Conservation (phyloP, 768 basidiomycete genomes). For the Suillus weaverae region DNA sequence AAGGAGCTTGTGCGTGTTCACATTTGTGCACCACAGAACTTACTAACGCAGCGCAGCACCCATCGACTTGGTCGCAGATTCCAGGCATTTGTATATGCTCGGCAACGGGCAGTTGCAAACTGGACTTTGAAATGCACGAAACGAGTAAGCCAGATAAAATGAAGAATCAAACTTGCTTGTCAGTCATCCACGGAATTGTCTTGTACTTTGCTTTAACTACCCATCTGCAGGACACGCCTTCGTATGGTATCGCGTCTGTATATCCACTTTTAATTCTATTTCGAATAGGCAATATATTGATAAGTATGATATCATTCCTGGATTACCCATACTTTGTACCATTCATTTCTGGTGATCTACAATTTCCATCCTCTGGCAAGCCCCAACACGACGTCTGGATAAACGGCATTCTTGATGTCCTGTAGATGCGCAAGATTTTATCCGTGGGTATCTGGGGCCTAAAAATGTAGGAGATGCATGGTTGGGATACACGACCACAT, state of each 20-base stretch:
- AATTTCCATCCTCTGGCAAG: slow-evolving; percentile 69
- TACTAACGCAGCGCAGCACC: neutral
- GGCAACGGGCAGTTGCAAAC: neutral
- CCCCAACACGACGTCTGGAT: slow-evolving; percentile 63
- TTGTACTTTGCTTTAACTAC: neutral
- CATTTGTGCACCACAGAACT: neutral
- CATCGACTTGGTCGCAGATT: slow-evolving; percentile 1
- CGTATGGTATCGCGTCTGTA: neutral
- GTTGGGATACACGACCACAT: slow-evolving; percentile 55
- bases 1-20: neutral
- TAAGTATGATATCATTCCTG: neutral
- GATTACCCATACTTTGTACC: neutral
- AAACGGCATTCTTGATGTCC: slow-evolving; percentile 44
- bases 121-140: slow-evolving; percentile 3
- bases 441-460: slow-evolving; percentile 46
- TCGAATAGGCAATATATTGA: neutral
- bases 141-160: slow-evolving; percentile 1
- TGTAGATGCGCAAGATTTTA: slow-evolving; percentile 42
- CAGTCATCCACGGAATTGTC: neutral
- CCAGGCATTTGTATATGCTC: neutral
- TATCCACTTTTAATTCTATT: neutral
- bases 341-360: neutral
- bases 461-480: slow-evolving; percentile 58
- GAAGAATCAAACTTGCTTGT: neutral
- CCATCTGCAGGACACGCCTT: neutral